phyloP scores from a whole-genome alignment of 345 rosid genomes.

The Streptanthus diversifolius region DNA sequence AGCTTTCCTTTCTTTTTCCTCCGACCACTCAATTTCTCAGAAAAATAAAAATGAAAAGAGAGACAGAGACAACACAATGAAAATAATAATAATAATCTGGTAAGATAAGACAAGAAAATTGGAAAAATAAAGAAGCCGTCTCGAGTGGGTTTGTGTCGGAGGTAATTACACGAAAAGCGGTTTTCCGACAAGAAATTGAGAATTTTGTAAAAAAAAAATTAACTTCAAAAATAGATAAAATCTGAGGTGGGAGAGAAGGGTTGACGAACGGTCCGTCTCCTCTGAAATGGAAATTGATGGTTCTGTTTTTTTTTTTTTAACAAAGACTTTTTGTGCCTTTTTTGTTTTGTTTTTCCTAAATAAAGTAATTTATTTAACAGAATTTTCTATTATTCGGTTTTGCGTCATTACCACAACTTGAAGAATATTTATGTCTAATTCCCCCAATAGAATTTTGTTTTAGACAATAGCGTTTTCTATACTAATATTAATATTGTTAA shows the following conservation, averaged over 20 bases:
- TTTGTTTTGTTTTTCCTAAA: slow-evolving; percentile 6
- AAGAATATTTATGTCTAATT: background rate
- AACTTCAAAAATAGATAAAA: background rate
- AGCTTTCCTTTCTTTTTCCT: background rate
- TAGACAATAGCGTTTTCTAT: background rate
- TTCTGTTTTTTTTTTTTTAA: slow-evolving; percentile 15
- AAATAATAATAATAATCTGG: background rate
- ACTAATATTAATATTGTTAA: too few relatives aligned
- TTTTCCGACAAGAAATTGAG: slow-evolving; percentile 23
- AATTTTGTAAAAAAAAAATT: background rate
- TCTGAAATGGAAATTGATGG: slow-evolving; percentile 25
- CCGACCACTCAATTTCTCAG: slow-evolving; percentile 2
- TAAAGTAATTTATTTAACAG: slow-evolving; percentile 25
- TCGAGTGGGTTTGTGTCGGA: slow-evolving; percentile 20
- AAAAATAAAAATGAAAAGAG: background rate
- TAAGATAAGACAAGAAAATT: slow-evolving; percentile 5
- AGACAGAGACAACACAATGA: slow-evolving; percentile 10
- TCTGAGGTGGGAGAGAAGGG: slow-evolving; percentile 42
- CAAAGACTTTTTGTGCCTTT: slow-evolving; percentile 33
- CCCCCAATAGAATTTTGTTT: background rate
- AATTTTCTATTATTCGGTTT: background rate
- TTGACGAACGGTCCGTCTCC: slow-evolving; percentile 33
- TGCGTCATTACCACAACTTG: slow-evolving; percentile 16
- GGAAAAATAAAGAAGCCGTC: background rate
- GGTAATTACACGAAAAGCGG: slow-evolving; percentile 24